Conservation (phyloP, 768 basidiomycete species). For the Austroboletus festivus region DNA sequence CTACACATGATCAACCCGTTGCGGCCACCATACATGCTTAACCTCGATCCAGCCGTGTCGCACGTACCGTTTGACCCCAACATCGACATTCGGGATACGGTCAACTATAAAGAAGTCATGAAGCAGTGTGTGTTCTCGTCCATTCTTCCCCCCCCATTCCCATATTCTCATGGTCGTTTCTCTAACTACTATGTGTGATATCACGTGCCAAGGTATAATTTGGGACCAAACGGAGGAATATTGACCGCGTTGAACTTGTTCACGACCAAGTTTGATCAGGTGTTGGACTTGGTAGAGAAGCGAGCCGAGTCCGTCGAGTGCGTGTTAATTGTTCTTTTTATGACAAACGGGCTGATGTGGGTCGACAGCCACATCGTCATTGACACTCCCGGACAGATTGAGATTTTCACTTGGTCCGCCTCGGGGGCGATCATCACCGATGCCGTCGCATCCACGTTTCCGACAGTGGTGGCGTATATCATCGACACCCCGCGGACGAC, state of each 20-base stretch:
- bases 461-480: constrained; percentile 93
- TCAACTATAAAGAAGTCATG: constrained; percentile 98
- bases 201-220: constrained; percentile 71
- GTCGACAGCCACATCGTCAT: constrained; percentile 79
- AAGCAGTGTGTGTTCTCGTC: constrained; percentile 79
- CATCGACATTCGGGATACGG: constrained; percentile 96
- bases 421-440: constrained; percentile 99
- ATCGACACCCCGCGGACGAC: constrained; percentile 96
- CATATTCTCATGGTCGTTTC: constrained; percentile 1
- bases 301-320: constrained; percentile 85
- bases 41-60: constrained; percentile 94
- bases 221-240: constrained; percentile 98
- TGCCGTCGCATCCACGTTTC: constrained; percentile 88
- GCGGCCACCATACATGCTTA: constrained; percentile 90
- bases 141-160: constrained; percentile 13
- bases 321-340: constrained; percentile 29
- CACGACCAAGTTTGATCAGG: constrained; percentile 99
- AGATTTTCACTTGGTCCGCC: constrained; percentile 99
- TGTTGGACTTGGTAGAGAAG: constrained; percentile 87
- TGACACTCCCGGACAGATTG: constrained; percentile 98
- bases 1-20: constrained; percentile 65
- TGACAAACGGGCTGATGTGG: not conserved
- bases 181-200: constrained; percentile 16
- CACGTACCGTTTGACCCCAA: constrained; percentile 92
- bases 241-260: constrained; percentile 95